phyloP scores from a whole-genome alignment of 2,329 filamentous ascomycete species.

The Apiospora aurea region DNA sequence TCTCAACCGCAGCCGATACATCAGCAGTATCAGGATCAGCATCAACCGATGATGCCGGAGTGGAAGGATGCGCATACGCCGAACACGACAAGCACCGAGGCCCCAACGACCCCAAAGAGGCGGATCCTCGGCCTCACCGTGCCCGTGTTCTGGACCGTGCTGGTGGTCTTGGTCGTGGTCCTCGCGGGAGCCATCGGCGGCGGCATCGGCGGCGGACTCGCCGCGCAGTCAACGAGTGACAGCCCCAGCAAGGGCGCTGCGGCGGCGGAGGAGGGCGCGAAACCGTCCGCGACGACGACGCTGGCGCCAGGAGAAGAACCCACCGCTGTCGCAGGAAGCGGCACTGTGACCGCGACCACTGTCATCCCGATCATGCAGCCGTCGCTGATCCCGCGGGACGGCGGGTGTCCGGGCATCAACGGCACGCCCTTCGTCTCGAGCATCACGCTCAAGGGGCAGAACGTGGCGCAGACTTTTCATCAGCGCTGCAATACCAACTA shows the following conservation, averaged over 20 bases:
- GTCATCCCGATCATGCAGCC: background rate
- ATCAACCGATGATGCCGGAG: background rate
- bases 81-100: background rate
- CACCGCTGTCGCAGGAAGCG: background rate
- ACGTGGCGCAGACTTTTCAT: conserved; percentile 32
- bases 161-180: conserved; percentile 34
- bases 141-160: conserved; percentile 35
- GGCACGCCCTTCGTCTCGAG: conserved; percentile 33
- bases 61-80: background rate
- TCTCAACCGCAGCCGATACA: background rate
- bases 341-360: background rate
- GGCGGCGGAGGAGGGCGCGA: background rate
- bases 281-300: background rate
- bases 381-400: background rate
- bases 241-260: background rate
- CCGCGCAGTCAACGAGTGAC: background rate
- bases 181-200: conserved; percentile 31
- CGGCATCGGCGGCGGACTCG: background rate
- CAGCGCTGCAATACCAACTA: conserved; percentile 38
- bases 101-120: background rate
- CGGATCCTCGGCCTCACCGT: conserved; percentile 36
- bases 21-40: background rate
- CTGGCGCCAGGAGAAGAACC: background rate
- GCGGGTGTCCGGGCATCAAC: conserved; percentile 32
- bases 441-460: conserved; percentile 32